These are phyloP conservation scores for Myrica gale DNA, from an alignment of 306 rosid species.

Conservation along the genomic window DNA sequence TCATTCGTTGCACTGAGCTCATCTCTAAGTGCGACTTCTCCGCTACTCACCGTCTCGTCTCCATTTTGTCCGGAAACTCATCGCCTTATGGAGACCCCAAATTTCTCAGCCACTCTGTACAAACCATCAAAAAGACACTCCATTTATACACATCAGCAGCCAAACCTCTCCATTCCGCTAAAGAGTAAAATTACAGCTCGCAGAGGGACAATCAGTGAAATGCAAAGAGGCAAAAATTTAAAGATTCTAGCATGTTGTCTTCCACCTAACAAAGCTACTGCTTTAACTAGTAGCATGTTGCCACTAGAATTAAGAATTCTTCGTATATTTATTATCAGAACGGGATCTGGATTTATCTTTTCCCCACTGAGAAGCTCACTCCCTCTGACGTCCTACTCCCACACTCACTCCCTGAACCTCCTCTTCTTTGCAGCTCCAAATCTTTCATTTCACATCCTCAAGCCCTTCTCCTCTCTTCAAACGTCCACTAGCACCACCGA, in stretches of 20 bases:
- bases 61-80: no score
- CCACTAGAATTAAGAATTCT: background rate
- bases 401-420: constrained; percentile 34
- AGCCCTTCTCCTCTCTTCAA: constrained; percentile 39
- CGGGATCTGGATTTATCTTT: no score
- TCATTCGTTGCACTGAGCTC: no score
- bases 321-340: no score
- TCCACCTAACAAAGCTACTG: no score
- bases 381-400: constrained; percentile 40
- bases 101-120: constrained; percentile 70
- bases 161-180: constrained; percentile 43
- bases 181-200: constrained; percentile 27
- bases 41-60: no score
- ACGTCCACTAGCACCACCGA: constrained; percentile 40
- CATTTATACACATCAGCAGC: constrained; percentile 39
- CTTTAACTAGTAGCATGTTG: background rate
- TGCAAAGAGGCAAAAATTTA: background rate
- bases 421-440: constrained; percentile 45
- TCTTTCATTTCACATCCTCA: constrained; percentile 50
- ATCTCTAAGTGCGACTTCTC: no score
- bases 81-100: no score
- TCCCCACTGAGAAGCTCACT: constrained; percentile 45
- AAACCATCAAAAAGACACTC: constrained; percentile 53
- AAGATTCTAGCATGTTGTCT: no score
- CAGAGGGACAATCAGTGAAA: constrained; percentile 31